Evolutionary conservation across 352 stramenopile species (phyloP), one percentile per base, ranked within the genome.

Genomic region (Pythium coloratum): DNA sequence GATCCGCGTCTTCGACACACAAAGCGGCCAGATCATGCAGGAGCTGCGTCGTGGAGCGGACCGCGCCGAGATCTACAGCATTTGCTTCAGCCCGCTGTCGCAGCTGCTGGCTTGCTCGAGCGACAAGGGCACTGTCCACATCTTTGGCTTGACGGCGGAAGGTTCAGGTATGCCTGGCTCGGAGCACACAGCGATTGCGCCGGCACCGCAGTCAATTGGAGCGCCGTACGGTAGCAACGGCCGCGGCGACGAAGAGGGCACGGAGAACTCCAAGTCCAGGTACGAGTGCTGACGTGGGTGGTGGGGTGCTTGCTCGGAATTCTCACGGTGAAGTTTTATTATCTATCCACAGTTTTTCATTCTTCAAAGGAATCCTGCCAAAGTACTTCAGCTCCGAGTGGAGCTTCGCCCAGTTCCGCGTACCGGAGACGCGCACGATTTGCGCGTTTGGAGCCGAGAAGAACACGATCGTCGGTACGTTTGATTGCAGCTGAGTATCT

Each of bases 1-100:
- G 6, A 98, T 99, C 67, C 89, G 97, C 50, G 89, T 99, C 18
- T 99, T 98, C 69, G 94, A 99, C 75, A 98, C 97, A 0, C 84
- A 97, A 69, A 97, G 82, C 38, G 95, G 96, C 42, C 85, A 94
- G 64, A 90, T 98, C 61, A 85, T 93, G 69, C 90, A 97, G 56
- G 86, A 96, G 57, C 67, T 96, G 59, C 75, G 82, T 87, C 82
- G 97, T 59, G 97, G 97, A 59, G 96, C 98, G 12, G 97, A 99
- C 72, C 84, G 96, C 61, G 96, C 97, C 1, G 93, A 96, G 55
- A 99, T 99, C 64, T 98, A 98, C 75, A 99, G 94, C 75, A 91
- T 99, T 65, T 92, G 90, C 66, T 99, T 99, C 76, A 99, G 95
- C 68, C 88, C 91, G 20, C 95, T 97, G 50, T 91, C 89, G 42